Base-by-base conservation (phyloP, 805 yeast species). In the Yarrowia phangngaensis region DNA sequence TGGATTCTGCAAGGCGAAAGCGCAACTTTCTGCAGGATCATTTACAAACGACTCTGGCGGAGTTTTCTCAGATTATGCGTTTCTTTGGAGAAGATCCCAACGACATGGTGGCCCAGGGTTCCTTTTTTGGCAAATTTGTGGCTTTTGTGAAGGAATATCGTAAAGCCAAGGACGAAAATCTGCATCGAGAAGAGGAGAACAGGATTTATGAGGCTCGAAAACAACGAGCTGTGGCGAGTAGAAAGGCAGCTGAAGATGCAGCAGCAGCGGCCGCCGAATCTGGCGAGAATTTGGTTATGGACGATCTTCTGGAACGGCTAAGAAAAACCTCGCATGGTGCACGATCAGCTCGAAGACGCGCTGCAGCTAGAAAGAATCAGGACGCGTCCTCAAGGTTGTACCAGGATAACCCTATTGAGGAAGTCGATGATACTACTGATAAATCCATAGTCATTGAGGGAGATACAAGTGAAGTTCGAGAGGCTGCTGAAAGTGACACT, bases 51-150 rank as follows among this genome's bases (percentile, higher is more conserved):
- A 79, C 90, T 0, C 65, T 80, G 50, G 69, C 74, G 33, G 86
- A 82, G 52, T 84, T 84, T 60, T 77, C 78, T 47, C 71, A 74
- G 24, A 69, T 88, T 54, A 82, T 92, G 94, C 73, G 73, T 54
- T 79, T 76, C 57, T 92, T 85, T 61, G 97, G 97, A n/a, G 98
- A 92, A 65, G 94, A 86, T 62, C 73, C 84, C 1, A 66, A 63
- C 7, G 97, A 90, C 63, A 69, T 75, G 28, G 70, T 72, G 55
- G 76, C 89, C 13, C 75, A 82, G 48, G 75, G 77, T 52, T 67
- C 79, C 0, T 90, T 92, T 58, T 86, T 90, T 61, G 72, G 70
- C 53, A 85, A 86, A 62, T 84, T 92, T 65, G 74, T 83, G n/a
- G 76, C 78, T 46, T 92, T 92, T 63, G 76, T 85, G 1, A 69